Evolutionary conservation across 805 yeast species (phyloP).

Genomic region (Wickerhamiella sergipiensis): DNA sequence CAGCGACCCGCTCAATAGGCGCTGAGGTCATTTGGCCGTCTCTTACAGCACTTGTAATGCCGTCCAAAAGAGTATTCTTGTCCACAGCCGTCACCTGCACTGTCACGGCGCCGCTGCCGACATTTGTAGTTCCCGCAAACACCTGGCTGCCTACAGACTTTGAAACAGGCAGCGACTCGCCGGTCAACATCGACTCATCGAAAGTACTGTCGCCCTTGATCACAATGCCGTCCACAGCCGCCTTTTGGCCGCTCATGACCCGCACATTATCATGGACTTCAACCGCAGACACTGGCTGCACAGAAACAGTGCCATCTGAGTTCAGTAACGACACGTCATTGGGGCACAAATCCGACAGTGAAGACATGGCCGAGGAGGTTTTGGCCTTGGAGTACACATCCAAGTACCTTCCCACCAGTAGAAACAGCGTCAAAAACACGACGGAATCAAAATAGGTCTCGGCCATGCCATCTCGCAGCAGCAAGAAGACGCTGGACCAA

Average conservation of each 20-base stretch:
- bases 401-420: conserved; percentile 54
- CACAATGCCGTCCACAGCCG: conserved; percentile 69
- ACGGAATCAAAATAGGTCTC: conserved; percentile 72
- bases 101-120: conserved; percentile 39
- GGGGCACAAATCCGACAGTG: conserved; percentile 39
- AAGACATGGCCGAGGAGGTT: conserved; percentile 51
- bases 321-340: conserved; percentile 25
- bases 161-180: conserved; percentile 54
- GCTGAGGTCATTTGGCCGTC: conserved; percentile 63
- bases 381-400: conserved; percentile 54
- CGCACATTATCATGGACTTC: conserved; percentile 78
- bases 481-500: conserved; percentile 47
- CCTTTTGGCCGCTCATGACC: conserved; percentile 27
- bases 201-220: conserved; percentile 62
- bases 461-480: conserved; percentile 32
- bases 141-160: conserved; percentile 50
- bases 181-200: conserved; percentile 84
- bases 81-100: conserved; percentile 45
- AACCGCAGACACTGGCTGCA: conserved; percentile 27
- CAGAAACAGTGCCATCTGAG: conserved; percentile 4
- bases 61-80: conserved; percentile 55
- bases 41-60: conserved; percentile 54
- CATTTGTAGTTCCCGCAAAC: conserved; percentile 59
- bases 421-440: conserved; percentile 57
- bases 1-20: conserved; percentile 61